These are phyloP conservation scores for Melampsora americana DNA, from an alignment of 1,284 basidiomycete genomes.

Conservation along the genomic window DNA sequence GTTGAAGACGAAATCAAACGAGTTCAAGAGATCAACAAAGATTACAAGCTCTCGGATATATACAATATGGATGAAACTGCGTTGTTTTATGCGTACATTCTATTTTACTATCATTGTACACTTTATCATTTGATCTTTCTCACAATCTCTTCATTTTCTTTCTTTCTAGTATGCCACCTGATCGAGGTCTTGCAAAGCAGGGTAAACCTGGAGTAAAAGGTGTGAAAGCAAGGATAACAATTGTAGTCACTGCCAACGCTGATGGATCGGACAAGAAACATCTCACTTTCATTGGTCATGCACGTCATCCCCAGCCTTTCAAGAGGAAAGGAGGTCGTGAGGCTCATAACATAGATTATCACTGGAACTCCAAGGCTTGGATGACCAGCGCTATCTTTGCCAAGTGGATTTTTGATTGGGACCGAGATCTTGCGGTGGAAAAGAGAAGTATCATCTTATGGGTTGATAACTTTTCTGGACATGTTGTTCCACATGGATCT, in stretches of 20 bases:
- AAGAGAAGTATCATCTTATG: conserved; percentile 15
- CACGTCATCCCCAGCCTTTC: conserved; percentile 1
- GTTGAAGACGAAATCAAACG: not conserved
- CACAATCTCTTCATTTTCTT: not conserved
- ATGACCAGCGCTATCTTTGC: conserved; percentile 9
- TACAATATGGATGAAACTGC: conserved; percentile 5
- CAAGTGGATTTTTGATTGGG: not conserved
- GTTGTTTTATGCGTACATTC: not conserved
- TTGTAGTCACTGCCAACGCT: conserved; percentile 6
- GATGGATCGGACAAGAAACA: conserved; percentile 13
- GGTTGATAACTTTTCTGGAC: conserved; percentile 13
- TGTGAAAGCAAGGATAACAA: conserved; percentile 16
- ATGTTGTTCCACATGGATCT: not conserved
- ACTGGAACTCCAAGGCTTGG: conserved; percentile 13
- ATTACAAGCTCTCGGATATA: not conserved
- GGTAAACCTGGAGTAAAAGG: not conserved
- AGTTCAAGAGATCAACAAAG: not conserved
- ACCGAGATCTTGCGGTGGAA: not conserved
- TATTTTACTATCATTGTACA: not conserved
- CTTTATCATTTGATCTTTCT: too few relatives aligned
- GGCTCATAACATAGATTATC: conserved; percentile 5
- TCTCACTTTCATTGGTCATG: conserved; percentile 6
- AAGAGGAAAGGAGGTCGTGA: not conserved
- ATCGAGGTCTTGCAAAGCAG: conserved; percentile 11
- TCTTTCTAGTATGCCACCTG: conserved; percentile 23